phyloP scores from a whole-genome alignment of 345 rosid genomes.

The Eucalyptus coolabah region DNA sequence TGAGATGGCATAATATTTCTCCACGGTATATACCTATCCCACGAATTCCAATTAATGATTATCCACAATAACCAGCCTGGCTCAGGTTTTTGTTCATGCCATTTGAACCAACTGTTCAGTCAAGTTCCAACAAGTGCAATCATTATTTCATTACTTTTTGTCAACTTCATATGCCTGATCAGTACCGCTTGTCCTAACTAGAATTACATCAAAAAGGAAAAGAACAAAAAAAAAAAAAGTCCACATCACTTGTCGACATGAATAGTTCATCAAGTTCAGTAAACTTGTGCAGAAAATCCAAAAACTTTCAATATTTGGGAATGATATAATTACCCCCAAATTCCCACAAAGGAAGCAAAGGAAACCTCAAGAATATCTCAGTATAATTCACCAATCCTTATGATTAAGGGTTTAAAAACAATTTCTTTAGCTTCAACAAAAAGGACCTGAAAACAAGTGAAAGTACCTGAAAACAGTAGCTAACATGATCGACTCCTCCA shows the following conservation, averaged over 20 bases:
- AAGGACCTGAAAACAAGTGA: background rate
- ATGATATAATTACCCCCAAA: background rate
- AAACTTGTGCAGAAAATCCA: background rate
- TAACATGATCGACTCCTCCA: constrained; percentile 80
- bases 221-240: background rate
- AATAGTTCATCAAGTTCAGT: background rate
- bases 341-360: background rate
- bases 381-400: background rate
- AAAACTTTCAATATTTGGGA: background rate
- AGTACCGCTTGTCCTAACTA: background rate
- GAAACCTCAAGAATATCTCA: background rate
- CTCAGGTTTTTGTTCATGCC: background rate
- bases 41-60: background rate
- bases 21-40: background rate
- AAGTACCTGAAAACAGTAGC: constrained; percentile 86
- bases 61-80: background rate
- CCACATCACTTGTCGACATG: background rate
- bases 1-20: background rate
- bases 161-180: background rate
- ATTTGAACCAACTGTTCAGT: background rate
- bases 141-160: background rate
- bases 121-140: background rate
- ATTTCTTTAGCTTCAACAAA: background rate
- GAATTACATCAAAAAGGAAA: background rate
- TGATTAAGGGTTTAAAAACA: background rate